Evolutionary conservation across 2,329 filamentous ascomycete species (phyloP), one percentile per base, ranked within the genome.

Genomic region (Neopestalotiopsis clavispora): DNA sequence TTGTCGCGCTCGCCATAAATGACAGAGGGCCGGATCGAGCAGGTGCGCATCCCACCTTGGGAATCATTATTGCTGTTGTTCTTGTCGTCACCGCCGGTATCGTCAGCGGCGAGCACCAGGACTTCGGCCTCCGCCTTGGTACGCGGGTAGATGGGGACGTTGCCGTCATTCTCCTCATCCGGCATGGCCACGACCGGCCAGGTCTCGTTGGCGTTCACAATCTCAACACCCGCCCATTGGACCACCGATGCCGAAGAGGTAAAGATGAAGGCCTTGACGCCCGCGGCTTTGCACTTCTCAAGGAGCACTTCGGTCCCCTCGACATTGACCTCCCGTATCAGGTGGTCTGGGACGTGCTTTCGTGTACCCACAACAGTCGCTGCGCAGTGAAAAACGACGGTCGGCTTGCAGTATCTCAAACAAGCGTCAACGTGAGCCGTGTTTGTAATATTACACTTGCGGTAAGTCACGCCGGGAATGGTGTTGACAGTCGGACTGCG

Each of bases 361-460:
- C 70, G 65, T 1, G 67, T 60, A 1, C 69, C 69, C 4, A 70
- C 70, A 57, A 74, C 70, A 13, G 70, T 58, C 77, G 83, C 72
- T 1, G 90, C 91, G 0, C 89, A 90, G 74, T 92, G 90, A 64
- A 92, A 85, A 1, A 93, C 87, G 2, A 91, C 83, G 70, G 88
- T 84, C 0, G 90, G 89, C 70, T 83, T 83, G 13, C 84, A 83
- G 66, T 82, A 80, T 12, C 78, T 72, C 70, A 92, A 86, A 10
- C 78, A 74, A 7, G 82, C 83, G 5, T 84, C 85, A 69, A 89
- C 84, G 72, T 88, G 85, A 3, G 20, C 32, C 2, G 65, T 14
- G 17, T 9, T 42, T 9, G 32, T 67, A 14, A 67, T 42, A 32
- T 67, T 56, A 13, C 63, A 85, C 38, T 84, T 80, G 73, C 86